Evolutionary conservation across 2,329 filamentous ascomycete species (phyloP).

Genomic region (Domatiomyces catenatus): DNA sequence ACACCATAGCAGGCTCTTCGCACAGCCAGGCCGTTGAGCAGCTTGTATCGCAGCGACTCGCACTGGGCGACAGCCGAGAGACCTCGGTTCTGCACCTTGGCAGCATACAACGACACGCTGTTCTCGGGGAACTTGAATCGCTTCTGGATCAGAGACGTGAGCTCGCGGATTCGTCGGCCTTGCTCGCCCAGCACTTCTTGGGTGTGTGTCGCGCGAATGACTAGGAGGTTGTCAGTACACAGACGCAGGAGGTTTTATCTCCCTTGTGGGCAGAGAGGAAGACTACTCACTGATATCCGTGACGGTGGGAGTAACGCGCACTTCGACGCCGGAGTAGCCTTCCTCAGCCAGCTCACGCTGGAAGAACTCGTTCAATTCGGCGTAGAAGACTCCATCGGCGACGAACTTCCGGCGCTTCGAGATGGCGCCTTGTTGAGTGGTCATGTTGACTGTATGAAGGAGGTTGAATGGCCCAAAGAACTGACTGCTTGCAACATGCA

Average conservation of each 20-base stretch:
- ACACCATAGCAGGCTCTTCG: slow-evolving; percentile 99
- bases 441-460: slow-evolving; percentile 23
- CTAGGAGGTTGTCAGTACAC: slow-evolving; percentile 20
- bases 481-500: not conserved
- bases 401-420: slow-evolving; percentile 56
- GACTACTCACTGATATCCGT: slow-evolving; percentile 70
- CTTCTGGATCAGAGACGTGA: slow-evolving; percentile 99
- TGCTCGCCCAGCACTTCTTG: slow-evolving; percentile 99
- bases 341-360: slow-evolving; percentile 99
- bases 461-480: not conserved
- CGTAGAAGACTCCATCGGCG: slow-evolving; percentile 99
- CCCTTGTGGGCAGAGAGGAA: slow-evolving; percentile 16
- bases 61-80: slow-evolving; percentile 99
- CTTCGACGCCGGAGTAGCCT: slow-evolving; percentile 99
- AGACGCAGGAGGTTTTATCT: not conserved
- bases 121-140: slow-evolving; percentile 99
- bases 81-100: slow-evolving; percentile 99
- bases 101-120: slow-evolving; percentile 98
- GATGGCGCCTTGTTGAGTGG: slow-evolving; percentile 36
- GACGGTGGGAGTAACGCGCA: slow-evolving; percentile 98
- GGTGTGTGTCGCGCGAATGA: slow-evolving; percentile 99
- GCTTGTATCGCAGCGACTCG: slow-evolving; percentile 99
- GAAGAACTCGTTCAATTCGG: slow-evolving; percentile 99
- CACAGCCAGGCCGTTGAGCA: slow-evolving; percentile 97
- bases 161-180: slow-evolving; percentile 98